Base-by-base conservation (phyloP, 2,329 filamentous ascomycete species). In the Cadophora sp. region DNA sequence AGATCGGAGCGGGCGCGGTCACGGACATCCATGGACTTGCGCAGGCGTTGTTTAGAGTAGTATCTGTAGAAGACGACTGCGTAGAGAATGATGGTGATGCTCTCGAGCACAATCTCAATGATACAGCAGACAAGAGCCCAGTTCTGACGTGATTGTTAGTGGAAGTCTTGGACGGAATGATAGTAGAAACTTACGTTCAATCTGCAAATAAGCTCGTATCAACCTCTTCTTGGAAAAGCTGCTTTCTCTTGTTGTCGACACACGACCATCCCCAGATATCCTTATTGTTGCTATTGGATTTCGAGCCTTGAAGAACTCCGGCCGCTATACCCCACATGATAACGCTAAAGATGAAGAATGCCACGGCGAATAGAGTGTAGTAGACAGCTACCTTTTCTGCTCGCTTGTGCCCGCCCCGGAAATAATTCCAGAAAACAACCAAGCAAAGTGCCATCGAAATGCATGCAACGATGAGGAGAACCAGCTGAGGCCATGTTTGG, bases 261-360 rank as follows among this genome's bases (percentile, higher is more conserved):
- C 96, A 99, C n/a, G 93, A 89, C 96, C 96, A 99, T 68, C 95
- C 94, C 96, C 96, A 99, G 80, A 99, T 88, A 80, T 99, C 96
- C 80, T 97, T 89, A 77, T 92, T 92, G 72, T 88, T 83, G 77
- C 88, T 88, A 77, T 86, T 92, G 76, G 89, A 87, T 79, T 91
- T 92, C 67, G 89, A 89, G 75, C 91, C 87, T 79, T 98, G 94
- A 76, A 97, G 87, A 66, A 97, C 82, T 68, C 90, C 93, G 48
- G 94, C 94, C 37, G 93, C 94, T 40, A 96, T 84, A 65, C 91
- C 90, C 96, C 96, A 99, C 85, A 99, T 92, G 76, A 97, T 82
- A 79, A 97, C 91, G 79, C 92, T 96, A 80, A 97, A 91, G 78
- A 96, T 91, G 85, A 98, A 98, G 87, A 95, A 97, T 74, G 89